Percentiles rank a stretch among this genome's conserved stretches.
phyloP scores from a whole-genome alignment of 1,284 basidiomycete species.

The Cutaneotrichosporon mucoides region DNA sequence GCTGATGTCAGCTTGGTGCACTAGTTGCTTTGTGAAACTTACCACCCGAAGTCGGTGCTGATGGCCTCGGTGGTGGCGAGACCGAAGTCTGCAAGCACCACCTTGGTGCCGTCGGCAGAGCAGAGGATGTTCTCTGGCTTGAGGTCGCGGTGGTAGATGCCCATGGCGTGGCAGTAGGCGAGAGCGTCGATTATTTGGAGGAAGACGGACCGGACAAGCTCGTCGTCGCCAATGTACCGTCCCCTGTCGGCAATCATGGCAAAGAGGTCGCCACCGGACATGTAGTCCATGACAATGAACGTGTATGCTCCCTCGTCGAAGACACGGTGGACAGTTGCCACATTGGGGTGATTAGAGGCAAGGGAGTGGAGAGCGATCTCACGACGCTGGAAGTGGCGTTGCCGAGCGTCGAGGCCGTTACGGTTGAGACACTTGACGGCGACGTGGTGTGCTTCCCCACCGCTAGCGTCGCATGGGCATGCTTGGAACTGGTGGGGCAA shows the following conservation, averaged over 20 bases:
- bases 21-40: conserved; percentile 11
- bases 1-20: conserved; percentile 39
- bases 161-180: conserved; percentile 66
- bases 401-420: conserved; percentile 62
- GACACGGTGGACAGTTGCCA: conserved; percentile 85
- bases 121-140: conserved; percentile 98
- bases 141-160: conserved; percentile 92
- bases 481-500: neutral
- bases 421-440: conserved; percentile 84
- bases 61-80: conserved; percentile 85
- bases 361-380: conserved; percentile 62
- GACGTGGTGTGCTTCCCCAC: conserved; percentile 56
- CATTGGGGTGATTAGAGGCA: conserved; percentile 70
- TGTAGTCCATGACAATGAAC: conserved; percentile 63
- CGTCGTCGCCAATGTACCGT: conserved; percentile 71
- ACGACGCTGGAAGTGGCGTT: conserved; percentile 69
- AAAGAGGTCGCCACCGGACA: conserved; percentile 88
- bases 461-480: neutral
- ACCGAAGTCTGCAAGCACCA: conserved; percentile 94
- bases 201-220: conserved; percentile 77
- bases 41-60: conserved; percentile 83
- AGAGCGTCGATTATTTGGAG: conserved; percentile 91
- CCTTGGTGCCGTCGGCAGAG: conserved; percentile 64
- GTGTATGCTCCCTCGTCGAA: conserved; percentile 63
- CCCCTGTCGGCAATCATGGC: conserved; percentile 62